Conservation (phyloP, 2,329 filamentous ascomycete genomes). For the Sordariomycetes sp. region DNA sequence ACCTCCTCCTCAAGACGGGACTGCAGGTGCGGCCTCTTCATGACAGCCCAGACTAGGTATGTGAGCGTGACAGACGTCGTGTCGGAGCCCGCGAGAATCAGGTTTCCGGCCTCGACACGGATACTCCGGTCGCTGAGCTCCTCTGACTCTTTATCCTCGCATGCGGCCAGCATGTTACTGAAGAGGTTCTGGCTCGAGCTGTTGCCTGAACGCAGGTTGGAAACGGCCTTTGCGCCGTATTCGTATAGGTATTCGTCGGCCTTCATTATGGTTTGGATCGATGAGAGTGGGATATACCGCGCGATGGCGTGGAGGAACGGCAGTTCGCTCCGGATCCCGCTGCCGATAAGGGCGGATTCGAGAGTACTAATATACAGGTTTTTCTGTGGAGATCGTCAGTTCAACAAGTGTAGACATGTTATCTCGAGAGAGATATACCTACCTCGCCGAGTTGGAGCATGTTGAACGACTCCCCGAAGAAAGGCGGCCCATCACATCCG, state of each 20-base stretch:
- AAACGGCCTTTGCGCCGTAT: too few species aligned
- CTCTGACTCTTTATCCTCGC: too few species aligned
- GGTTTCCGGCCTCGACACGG: constrained; percentile 20
- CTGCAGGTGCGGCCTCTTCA: constrained; percentile 15
- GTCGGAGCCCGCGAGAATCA: constrained; percentile 40
- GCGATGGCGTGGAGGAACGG: constrained; percentile 16
- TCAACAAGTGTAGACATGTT: background rate
- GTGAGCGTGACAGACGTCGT: constrained; percentile 39
- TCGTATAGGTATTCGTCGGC: too few species aligned
- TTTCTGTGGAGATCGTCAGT: constrained; percentile 16
- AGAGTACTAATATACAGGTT: constrained; percentile 29
- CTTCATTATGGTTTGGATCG: too few species aligned
- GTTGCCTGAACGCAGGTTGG: background rate
- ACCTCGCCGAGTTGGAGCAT: constrained; percentile 40
- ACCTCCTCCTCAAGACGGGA: constrained; percentile 17
- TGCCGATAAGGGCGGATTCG: constrained; percentile 14
- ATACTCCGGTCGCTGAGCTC: background rate
- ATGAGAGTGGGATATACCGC: background rate
- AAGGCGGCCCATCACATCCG: constrained; percentile 42
- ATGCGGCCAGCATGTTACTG: background rate
- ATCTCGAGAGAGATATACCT: constrained; percentile 4
- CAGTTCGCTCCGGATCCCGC: constrained; percentile 12
- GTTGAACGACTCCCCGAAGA: constrained; percentile 43
- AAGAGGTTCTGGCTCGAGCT: background rate
- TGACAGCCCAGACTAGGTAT: constrained; percentile 31